Percentiles rank a stretch among this genome's conserved stretches.
phyloP scores from a whole-genome alignment of 257 asterid species.

The Solanum arcanum region DNA sequence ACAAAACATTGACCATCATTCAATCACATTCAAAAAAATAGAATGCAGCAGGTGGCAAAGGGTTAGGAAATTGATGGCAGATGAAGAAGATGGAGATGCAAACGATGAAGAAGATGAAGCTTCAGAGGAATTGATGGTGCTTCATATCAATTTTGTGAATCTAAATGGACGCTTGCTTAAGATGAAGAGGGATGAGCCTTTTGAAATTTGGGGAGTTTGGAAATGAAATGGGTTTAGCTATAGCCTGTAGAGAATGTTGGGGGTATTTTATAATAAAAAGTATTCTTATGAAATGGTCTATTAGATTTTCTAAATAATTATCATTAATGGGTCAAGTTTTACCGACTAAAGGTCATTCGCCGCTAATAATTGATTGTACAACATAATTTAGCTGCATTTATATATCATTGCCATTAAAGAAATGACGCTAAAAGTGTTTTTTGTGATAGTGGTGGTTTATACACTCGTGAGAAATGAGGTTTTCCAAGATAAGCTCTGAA shows the following conservation, averaged over 20 bases:
- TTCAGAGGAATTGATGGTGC: slow-evolving; percentile 42
- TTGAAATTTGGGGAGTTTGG: not conserved
- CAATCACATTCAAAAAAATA: too few species aligned
- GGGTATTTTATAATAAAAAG: not conserved
- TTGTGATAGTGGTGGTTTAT: not conserved
- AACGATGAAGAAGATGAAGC: slow-evolving; percentile 21
- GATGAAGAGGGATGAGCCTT: not conserved
- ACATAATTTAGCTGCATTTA: too few species aligned
- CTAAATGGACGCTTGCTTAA: too few species aligned
- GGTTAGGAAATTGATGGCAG: slow-evolving; percentile 82
- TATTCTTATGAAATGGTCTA: not conserved
- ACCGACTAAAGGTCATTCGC: too few species aligned
- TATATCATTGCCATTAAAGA: not conserved
- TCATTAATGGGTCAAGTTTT: not conserved
- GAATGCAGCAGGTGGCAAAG: slow-evolving; percentile 45
- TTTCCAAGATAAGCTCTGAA: not conserved
- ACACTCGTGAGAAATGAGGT: not conserved
- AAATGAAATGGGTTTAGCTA: too few species aligned
- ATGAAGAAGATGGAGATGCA: slow-evolving; percentile 25
- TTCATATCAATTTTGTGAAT: too few species aligned
- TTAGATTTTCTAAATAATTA: too few species aligned
- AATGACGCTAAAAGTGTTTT: not conserved
- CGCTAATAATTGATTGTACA: not conserved
- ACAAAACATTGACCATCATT: too few species aligned
- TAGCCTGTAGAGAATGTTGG: not conserved